These are phyloP conservation scores for Pascua sp. DNA, from an alignment of 1,284 basidiomycete genomes.

Conservation along the genomic window DNA sequence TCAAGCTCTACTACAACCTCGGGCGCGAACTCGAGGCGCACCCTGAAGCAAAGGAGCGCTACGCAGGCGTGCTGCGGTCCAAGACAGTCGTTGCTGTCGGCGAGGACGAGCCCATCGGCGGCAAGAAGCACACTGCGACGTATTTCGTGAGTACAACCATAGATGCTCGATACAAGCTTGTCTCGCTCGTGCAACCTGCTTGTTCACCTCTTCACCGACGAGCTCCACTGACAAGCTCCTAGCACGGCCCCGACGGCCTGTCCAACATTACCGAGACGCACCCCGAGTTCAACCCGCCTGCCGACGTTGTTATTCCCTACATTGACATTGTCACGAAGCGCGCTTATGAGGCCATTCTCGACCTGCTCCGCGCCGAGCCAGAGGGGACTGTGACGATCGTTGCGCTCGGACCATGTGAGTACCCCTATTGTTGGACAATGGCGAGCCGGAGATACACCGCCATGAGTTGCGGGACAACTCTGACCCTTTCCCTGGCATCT, in stretches of 20 bases:
- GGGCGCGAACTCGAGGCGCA: slow-evolving; percentile 61
- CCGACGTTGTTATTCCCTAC: slow-evolving; percentile 12
- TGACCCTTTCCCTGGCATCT: background rate
- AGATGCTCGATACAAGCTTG: background rate
- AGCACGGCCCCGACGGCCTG: slow-evolving; percentile 72
- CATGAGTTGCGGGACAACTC: background rate
- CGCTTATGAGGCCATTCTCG: slow-evolving; percentile 64
- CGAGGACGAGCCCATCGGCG: slow-evolving; percentile 68
- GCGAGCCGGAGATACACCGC: too few relatives aligned
- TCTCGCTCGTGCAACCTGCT: background rate
- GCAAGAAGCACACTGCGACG: slow-evolving; percentile 71
- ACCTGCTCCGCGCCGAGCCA: slow-evolving; percentile 61
- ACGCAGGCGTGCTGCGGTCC: slow-evolving; percentile 57
- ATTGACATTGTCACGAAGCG: background rate
- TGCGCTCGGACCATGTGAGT: slow-evolving; percentile 69
- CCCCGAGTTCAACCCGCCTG: slow-evolving; percentile 63
- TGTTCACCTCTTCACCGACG: background rate
- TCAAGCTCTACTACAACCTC: slow-evolving; percentile 72
- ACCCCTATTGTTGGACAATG: background rate
- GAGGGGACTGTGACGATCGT: slow-evolving; percentile 73
- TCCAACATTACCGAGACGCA: slow-evolving; percentile 67
- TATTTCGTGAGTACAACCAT: slow-evolving; percentile 63
- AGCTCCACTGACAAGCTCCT: background rate
- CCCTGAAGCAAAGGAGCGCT: slow-evolving; percentile 59
- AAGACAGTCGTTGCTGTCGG: slow-evolving; percentile 68